Percentiles rank a stretch among this genome's conserved stretches.
These are phyloP conservation scores for Chlorella variabilis DNA, from an alignment of 163 green algal species.

Conservation along the genomic window DNA sequence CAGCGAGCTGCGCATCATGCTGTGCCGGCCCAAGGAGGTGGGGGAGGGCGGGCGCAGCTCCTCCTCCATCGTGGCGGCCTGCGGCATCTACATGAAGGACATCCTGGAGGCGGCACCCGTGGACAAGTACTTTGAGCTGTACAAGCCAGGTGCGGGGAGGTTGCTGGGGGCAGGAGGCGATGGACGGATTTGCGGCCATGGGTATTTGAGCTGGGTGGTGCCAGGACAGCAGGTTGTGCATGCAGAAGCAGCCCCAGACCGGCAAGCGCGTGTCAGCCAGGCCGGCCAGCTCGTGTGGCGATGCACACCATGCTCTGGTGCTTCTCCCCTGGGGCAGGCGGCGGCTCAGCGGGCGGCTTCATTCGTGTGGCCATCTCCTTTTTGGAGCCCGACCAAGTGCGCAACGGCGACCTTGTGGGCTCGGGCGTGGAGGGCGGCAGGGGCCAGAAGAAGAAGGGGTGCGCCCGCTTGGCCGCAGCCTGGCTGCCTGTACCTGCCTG, in stretches of 20 bases:
- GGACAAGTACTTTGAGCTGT: conserved; percentile 97
- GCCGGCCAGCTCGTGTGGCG: too few species aligned
- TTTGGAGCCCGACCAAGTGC: conserved; percentile 47
- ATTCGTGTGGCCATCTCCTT: conserved; percentile 75
- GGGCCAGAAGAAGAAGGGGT: neutral
- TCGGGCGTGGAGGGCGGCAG: neutral
- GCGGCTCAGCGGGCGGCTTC: conserved; percentile 77
- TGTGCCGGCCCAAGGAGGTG: conserved; percentile 78
- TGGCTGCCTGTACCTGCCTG: too few species aligned
- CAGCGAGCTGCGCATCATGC: conserved; percentile 87
- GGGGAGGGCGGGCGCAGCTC: conserved; percentile 43
- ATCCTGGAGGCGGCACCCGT: conserved; percentile 93
- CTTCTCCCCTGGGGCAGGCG: too few species aligned
- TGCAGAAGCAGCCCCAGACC: too few species aligned
- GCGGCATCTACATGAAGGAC: conserved; percentile 91
- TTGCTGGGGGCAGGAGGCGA: too few species aligned
- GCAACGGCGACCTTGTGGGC: neutral
- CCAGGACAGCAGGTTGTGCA: too few species aligned
- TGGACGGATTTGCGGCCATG: too few species aligned
- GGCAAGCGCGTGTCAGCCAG: too few species aligned
- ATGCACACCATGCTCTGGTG: too few species aligned
- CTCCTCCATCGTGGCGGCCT: conserved; percentile 79
- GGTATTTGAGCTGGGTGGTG: too few species aligned
- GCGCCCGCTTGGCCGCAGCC: too few species aligned
- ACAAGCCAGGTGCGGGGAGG: conserved; percentile 76